Evolutionary conservation across 805 yeast genomes (phyloP), one percentile per base, ranked within the genome.

Genomic region (Vanderwaltozyma polyspora): DNA sequence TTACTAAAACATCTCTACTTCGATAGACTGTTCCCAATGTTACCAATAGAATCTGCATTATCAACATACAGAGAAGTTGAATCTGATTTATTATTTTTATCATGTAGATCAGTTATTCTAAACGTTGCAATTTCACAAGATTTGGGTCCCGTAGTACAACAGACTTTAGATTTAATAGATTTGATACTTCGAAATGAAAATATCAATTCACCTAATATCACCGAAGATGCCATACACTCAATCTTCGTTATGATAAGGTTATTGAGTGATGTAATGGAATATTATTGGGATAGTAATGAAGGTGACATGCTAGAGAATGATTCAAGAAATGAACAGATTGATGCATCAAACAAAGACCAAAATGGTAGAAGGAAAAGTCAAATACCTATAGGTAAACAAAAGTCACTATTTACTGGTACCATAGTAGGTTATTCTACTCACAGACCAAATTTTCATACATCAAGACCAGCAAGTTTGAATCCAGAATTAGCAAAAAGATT

Each of bases 1-100:
- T 13, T 81, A 96, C 97, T 79, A 96, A 89, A 41, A 26, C 51
- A 49, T 29, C 18, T 52, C 10, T 44, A 28, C 28, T 38, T 42
- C 14, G 56, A 52, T 11, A 45, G 52, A 29, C 33, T 52, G 3
- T 34, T 43, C 6, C 49, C 51, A n/a, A 17, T 51, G 16, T 35
- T 52, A 8, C 57, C 57, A 6, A 36, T 51, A 3, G 48, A 49
- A 34, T 45, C 55, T 7, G 31, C 41, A 6, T 34, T 36, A 8
- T 25, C 30, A 26, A 37, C 42, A 10, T 51, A 52, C 29, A 31
- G 38, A 4, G 51, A 49, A 22, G 55, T 49, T 4, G 57, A 52
- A 32, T 19, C 38, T 6, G 40, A 48, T 29, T 38, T 40, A 13
- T 40, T 41, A 19, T 52, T 39, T 30, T 29, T 45, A 24, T 41